Conservation (phyloP, 1,284 basidiomycete species). For the Grifola frondosa region DNA sequence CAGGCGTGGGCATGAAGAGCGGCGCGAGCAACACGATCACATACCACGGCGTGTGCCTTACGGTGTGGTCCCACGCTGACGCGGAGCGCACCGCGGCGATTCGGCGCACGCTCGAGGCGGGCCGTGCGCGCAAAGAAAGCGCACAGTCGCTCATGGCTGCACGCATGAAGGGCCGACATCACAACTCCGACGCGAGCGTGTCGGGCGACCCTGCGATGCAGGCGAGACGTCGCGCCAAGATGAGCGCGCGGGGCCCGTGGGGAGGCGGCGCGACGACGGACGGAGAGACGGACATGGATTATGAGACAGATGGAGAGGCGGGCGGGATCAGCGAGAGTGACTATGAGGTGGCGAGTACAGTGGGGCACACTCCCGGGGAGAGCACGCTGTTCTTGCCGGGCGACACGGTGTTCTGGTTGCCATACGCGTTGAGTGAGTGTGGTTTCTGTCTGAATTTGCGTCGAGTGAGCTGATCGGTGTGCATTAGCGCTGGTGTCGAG, state of each 20-base stretch:
- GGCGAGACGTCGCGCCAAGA: slow-evolving; percentile 54
- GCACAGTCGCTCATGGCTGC: slow-evolving; percentile 68
- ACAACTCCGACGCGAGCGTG: slow-evolving; percentile 44
- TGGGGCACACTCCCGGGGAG: slow-evolving; percentile 77
- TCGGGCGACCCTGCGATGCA: slow-evolving; percentile 53
- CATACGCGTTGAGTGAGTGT: slow-evolving; percentile 83
- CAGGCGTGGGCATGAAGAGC: slow-evolving; percentile 40
- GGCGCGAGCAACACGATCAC: slow-evolving; percentile 52
- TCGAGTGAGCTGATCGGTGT: not conserved
- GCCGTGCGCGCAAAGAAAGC: slow-evolving; percentile 74
- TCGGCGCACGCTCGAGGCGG: slow-evolving; percentile 76
- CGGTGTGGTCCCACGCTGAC: slow-evolving; percentile 93
- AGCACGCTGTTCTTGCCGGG: slow-evolving; percentile 84
- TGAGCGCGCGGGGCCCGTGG: slow-evolving; percentile 69
- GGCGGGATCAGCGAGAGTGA: slow-evolving; percentile 81
- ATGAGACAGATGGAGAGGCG: slow-evolving; percentile 53
- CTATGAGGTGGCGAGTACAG: slow-evolving; percentile 73
- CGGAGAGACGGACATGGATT: slow-evolving; percentile 71
- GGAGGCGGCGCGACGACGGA: slow-evolving; percentile 36
- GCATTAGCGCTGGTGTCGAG: slow-evolving; percentile 78
- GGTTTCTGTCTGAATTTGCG: slow-evolving; percentile 11
- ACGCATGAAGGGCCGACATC: slow-evolving; percentile 62
- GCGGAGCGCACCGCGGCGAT: slow-evolving; percentile 80
- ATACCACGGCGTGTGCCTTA: slow-evolving; percentile 88
- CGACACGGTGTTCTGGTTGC: slow-evolving; percentile 91